These are phyloP conservation scores for Colletotrichum cordylinicola DNA, from an alignment of 2,329 filamentous ascomycete species.

Conservation along the genomic window DNA sequence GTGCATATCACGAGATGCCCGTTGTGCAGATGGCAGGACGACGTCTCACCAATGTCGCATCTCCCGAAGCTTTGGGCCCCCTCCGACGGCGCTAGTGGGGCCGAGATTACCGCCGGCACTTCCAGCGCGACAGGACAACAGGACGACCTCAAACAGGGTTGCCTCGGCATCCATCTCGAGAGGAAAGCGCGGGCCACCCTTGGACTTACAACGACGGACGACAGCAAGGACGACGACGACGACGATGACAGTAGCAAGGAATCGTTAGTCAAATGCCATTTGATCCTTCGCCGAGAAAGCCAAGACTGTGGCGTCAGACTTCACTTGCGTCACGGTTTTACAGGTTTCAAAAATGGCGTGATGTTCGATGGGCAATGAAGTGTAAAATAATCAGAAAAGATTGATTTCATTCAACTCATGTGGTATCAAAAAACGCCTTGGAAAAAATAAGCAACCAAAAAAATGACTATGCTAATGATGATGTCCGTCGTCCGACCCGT, in stretches of 20 bases:
- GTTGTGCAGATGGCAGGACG: neutral
- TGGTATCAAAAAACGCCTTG: conserved; percentile 12
- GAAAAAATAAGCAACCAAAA: neutral
- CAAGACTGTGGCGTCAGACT: neutral
- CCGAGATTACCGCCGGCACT: neutral
- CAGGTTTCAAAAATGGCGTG: neutral
- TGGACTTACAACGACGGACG: neutral
- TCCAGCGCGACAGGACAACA: neutral
- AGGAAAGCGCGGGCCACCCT: neutral
- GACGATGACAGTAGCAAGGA: neutral
- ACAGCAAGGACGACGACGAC: neutral
- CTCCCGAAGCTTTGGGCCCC: neutral
- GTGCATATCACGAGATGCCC: neutral
- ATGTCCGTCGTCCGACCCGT: conserved; percentile 4
- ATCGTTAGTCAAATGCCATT: neutral
- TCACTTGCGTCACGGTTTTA: neutral
- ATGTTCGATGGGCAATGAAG: neutral
- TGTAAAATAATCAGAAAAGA: neutral
- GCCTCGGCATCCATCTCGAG: neutral
- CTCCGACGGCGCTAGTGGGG: neutral
- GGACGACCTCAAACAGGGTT: neutral
- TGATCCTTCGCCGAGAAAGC: neutral
- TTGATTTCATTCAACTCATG: conserved; percentile 14
- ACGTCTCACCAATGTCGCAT: conserved; percentile 9
- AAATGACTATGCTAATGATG: conserved; percentile 17